Conservation (phyloP, 257 asterid species). For the Petunia axillaris region DNA sequence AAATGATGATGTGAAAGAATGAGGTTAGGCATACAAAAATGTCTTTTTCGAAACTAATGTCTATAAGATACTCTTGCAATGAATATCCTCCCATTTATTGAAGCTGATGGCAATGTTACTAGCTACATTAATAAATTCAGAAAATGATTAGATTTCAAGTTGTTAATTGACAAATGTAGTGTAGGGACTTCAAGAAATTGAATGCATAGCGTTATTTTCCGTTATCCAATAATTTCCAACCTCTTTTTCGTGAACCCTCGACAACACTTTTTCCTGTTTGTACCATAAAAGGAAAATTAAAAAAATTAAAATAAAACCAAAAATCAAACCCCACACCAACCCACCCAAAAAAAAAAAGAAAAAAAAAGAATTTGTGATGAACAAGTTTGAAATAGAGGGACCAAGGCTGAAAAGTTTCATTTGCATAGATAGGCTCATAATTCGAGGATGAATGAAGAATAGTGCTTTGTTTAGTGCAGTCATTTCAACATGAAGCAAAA, state of each 20-base stretch:
- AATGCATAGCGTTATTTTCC: slow-evolving; percentile 13
- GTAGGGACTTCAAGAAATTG: slow-evolving; percentile 14
- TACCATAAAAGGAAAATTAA: background rate
- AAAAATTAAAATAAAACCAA: background rate
- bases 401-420: background rate
- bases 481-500: slow-evolving; percentile 21
- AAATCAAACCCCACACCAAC: slow-evolving; percentile 17
- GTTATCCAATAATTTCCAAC: slow-evolving; percentile 1
- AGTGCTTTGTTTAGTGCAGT: slow-evolving; percentile 15
- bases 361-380: background rate
- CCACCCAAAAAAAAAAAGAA: background rate
- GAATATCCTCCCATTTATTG: background rate
- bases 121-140: background rate
- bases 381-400: slow-evolving; percentile 1
- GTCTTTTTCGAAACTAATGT: background rate
- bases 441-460: slow-evolving; percentile 22
- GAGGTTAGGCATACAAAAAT: background rate
- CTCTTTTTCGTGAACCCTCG: slow-evolving; percentile 20
- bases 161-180: background rate
- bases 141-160: slow-evolving; percentile 1
- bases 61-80: background rate
- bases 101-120: background rate
- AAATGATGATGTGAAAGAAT: background rate
- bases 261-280: slow-evolving; percentile 17
- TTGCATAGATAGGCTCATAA: slow-evolving; percentile 3